Conservation (phyloP, 352 stramenopile species). For the Globisporangium sylvaticum region DNA sequence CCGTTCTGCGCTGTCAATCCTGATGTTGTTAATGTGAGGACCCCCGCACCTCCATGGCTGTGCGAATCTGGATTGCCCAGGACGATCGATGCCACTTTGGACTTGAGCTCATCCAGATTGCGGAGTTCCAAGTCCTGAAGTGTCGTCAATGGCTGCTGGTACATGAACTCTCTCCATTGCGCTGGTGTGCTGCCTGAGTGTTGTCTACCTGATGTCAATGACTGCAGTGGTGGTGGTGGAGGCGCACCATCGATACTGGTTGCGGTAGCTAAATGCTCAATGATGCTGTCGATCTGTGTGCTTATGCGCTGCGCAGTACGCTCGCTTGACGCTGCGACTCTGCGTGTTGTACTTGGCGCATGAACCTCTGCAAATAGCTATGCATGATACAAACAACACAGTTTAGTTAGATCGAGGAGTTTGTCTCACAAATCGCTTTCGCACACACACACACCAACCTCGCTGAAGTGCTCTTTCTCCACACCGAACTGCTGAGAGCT, state of each 20-base stretch:
- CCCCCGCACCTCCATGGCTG: background rate
- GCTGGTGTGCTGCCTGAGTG: background rate
- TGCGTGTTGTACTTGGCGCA: background rate
- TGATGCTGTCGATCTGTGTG: slow-evolving; percentile 16
- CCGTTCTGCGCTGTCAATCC: background rate
- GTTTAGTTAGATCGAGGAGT: background rate
- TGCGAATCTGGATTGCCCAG: background rate
- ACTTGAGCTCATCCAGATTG: slow-evolving; percentile 23
- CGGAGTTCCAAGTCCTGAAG: slow-evolving; percentile 19
- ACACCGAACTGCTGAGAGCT: slow-evolving; percentile 7
- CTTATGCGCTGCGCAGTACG: slow-evolving; percentile 9
- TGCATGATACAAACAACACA: background rate
- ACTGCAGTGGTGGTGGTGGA: background rate
- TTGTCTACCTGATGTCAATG: background rate
- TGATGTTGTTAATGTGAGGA: slow-evolving; percentile 2
- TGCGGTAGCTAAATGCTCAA: slow-evolving; percentile 5
- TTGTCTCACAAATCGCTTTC: background rate
- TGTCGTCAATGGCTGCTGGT: slow-evolving; percentile 24
- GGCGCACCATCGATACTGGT: background rate
- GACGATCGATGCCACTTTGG: slow-evolving; percentile 21
- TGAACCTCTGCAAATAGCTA: slow-evolving; percentile 9
- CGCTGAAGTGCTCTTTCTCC: slow-evolving; percentile 19
- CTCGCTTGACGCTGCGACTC: background rate
- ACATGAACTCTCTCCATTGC: slow-evolving; percentile 24
- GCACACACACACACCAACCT: slow-evolving; percentile 14